Evolutionary conservation across 225 moss, liverwort and hornwort genomes (phyloP).

Genomic region (Bryum argenteum): DNA sequence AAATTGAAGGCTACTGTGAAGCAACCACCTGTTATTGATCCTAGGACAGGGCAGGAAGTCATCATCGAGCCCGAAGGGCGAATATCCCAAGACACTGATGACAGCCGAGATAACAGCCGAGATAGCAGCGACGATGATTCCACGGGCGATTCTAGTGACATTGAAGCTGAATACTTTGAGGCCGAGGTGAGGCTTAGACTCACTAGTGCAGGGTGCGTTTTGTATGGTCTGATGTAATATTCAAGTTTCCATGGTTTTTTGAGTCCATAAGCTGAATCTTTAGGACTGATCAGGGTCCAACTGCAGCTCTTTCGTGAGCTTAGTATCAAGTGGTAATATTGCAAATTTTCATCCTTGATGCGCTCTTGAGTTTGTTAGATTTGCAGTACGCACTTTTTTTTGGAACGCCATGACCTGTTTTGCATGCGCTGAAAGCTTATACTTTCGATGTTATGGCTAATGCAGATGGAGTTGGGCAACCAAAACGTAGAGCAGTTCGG

Average conservation of each 20-base stretch:
- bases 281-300: slow-evolving; percentile 13
- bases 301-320: slow-evolving; percentile 9
- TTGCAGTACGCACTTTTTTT: not conserved
- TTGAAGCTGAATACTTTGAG: slow-evolving; percentile 88
- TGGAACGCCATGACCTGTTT: slow-evolving; percentile 3
- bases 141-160: slow-evolving; percentile 53
- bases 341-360: slow-evolving; percentile 13
- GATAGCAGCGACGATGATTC: slow-evolving; percentile 33
- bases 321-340: slow-evolving; percentile 16
- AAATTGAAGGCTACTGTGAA: slow-evolving; percentile 72
- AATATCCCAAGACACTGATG: slow-evolving; percentile 48
- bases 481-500: slow-evolving; percentile 80
- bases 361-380: not conserved
- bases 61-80: slow-evolving; percentile 54
- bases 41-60: slow-evolving; percentile 76
- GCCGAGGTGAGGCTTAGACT: slow-evolving; percentile 59
- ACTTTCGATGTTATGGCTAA: not conserved
- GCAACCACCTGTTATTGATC: slow-evolving; percentile 93
- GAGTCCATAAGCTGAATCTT: slow-evolving; percentile 1
- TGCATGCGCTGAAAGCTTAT: not conserved
- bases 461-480: slow-evolving; percentile 88
- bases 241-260: not conserved
- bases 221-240: not conserved
- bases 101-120: slow-evolving; percentile 29
- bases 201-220: not conserved